Evolutionary conservation across 345 rosid species (phyloP).

Genomic region (Eucalyptus pauciflora): DNA sequence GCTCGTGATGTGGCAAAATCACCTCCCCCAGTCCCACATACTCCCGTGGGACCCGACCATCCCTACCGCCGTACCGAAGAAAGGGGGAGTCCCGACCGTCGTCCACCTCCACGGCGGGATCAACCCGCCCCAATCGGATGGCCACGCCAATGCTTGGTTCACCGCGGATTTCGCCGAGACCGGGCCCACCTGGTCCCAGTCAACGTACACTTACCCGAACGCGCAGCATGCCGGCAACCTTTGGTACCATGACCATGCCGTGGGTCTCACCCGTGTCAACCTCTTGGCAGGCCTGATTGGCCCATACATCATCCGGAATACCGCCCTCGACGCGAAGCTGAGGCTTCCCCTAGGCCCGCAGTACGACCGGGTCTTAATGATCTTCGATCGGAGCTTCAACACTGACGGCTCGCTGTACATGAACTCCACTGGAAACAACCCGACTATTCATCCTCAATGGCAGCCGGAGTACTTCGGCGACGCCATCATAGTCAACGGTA

Average conservation of each 20-base stretch:
- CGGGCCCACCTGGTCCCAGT: slow-evolving; percentile 54
- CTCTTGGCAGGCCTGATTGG: slow-evolving; percentile 75
- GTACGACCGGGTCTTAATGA: slow-evolving; percentile 42
- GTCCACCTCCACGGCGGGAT: slow-evolving; percentile 85
- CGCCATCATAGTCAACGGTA: slow-evolving; percentile 62
- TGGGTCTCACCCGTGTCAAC: slow-evolving; percentile 76
- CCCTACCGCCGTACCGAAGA: slow-evolving; percentile 39
- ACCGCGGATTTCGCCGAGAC: slow-evolving; percentile 42
- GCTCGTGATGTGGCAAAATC: slow-evolving; percentile 57
- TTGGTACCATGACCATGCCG: slow-evolving; percentile 89
- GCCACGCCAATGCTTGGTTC: slow-evolving; percentile 63
- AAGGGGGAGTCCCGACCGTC: slow-evolving; percentile 64
- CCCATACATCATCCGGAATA: slow-evolving; percentile 52
- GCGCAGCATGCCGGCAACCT: slow-evolving; percentile 73
- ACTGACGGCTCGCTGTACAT: slow-evolving; percentile 61
- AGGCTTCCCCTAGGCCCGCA: slow-evolving; percentile 35
- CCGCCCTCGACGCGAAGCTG: slow-evolving; percentile 31
- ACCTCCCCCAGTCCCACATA: slow-evolving; percentile 64
- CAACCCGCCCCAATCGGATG: slow-evolving; percentile 59
- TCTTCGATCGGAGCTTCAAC: slow-evolving; percentile 59
- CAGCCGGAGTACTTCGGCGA: slow-evolving; percentile 83
- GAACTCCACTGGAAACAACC: slow-evolving; percentile 75
- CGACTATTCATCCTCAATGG: slow-evolving; percentile 83
- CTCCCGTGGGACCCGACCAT: slow-evolving; percentile 86
- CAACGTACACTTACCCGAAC: slow-evolving; percentile 37